Base-by-base conservation (phyloP, 179 eudicot species). In the Gypsophila paniculata region DNA sequence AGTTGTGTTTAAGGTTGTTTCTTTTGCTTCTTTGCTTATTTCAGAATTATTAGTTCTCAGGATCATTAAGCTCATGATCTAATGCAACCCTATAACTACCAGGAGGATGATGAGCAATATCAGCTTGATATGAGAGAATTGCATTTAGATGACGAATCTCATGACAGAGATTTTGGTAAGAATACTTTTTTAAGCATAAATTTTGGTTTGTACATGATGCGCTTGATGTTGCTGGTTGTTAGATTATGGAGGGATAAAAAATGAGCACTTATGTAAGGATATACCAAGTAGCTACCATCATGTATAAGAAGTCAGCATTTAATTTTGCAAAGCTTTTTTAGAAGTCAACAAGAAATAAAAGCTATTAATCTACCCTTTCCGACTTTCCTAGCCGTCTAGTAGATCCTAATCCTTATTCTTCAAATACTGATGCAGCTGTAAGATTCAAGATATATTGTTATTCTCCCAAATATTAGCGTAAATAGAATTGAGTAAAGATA, bases 91-190 rank as follows among this genome's bases (percentile, higher is more conserved):
- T 74, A 73, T 32, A 36, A 38, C 61, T 84, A 48, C 72, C 85
- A 93, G 98, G 98, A 93, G 77, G 96, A 91, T 75, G 98, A 93
- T 62, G 98, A 91, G 88, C 89, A 93, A 49, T 74, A 87, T 76
- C 89, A 85, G 68, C 86, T 93, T 72, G 91, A 91, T 71, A 82
- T 93, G 81, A 81, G 93, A 13, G 97, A 88, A 63, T 84, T 93
- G 69, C 82, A 85, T 80, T 71, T 93, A 51, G 78, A 68, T 12
- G 90, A 85, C 70, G 89, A 86, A 75, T 80, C 82, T 75, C 71
- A 75, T 23, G 85, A 85, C 58, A 82, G 76, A 36, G 77, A 78
- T 68, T 77, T 89, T 69, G 94, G 98, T 92, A 71, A 75, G 90
- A 68, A 69, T 60, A 44, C 36, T 70, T 68, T 26, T 29, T 23